A percentile compares a stretch with the other conserved stretches of the same genome.
These are phyloP conservation scores for Emmonsiellopsis sp. DNA, from an alignment of 2,329 filamentous ascomycete species.

Conservation along the genomic window DNA sequence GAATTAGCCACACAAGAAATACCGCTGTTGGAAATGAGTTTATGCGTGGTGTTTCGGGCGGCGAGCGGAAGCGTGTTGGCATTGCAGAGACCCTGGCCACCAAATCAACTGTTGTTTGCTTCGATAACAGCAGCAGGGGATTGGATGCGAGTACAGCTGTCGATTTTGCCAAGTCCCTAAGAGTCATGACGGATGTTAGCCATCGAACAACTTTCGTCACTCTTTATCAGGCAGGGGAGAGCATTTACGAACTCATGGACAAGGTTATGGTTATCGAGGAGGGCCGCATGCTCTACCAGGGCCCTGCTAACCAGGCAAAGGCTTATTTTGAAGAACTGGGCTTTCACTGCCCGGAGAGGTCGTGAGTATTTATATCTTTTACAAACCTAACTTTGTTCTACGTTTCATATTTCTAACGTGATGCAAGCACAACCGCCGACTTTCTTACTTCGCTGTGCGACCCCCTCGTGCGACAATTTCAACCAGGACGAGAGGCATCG, in stretches of 20 bases:
- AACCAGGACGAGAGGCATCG: slow-evolving; percentile 49
- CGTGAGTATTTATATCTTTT: slow-evolving; percentile 8
- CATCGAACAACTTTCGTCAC: slow-evolving; percentile 63
- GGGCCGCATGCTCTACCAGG: slow-evolving; percentile 60
- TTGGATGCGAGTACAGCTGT: slow-evolving; percentile 69
- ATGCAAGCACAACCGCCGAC: slow-evolving; percentile 59
- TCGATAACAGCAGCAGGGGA: slow-evolving; percentile 75
- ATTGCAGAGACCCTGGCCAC: slow-evolving; percentile 70
- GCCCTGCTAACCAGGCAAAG: slow-evolving; percentile 50
- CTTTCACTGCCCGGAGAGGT: slow-evolving; percentile 48
- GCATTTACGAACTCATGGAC: slow-evolving; percentile 65
- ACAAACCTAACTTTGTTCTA: no score
- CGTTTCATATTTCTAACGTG: not conserved
- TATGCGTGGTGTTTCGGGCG: slow-evolving; percentile 65
- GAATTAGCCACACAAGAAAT: slow-evolving; percentile 64
- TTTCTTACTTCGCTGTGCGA: slow-evolving; percentile 71
- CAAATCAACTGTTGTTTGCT: slow-evolving; percentile 63
- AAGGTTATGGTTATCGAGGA: slow-evolving; percentile 70
- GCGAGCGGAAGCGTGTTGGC: slow-evolving; percentile 69
- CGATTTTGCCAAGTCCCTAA: slow-evolving; percentile 62
- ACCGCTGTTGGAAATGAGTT: slow-evolving; percentile 68
- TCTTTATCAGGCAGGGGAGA: slow-evolving; percentile 61
- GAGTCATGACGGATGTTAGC: slow-evolving; percentile 66
- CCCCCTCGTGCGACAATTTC: slow-evolving; percentile 51
- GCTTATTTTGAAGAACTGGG: slow-evolving; percentile 59